Percentiles rank a stretch among this genome's conserved stretches.
These are phyloP conservation scores for Raddia guianensis DNA, from an alignment of 176 grass and related monocot genomes.

Conservation along the genomic window DNA sequence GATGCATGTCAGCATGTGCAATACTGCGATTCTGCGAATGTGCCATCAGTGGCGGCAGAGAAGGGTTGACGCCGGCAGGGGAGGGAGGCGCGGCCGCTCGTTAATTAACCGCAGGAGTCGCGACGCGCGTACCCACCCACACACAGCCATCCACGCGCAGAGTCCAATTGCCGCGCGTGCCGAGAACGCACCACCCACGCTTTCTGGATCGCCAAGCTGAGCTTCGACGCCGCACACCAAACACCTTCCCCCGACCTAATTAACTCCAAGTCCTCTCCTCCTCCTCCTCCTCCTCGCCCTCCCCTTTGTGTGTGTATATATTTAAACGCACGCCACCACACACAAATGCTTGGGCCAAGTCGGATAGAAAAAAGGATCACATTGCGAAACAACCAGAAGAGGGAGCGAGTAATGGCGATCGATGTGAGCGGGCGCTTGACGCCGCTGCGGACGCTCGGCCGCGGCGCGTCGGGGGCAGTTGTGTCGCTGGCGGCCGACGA, in stretches of 20 bases:
- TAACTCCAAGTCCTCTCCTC: constrained; percentile 18
- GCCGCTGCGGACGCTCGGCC: constrained; percentile 50
- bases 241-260: constrained; percentile 39
- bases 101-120: constrained; percentile 22
- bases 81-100: not conserved
- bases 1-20: not conserved
- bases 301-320: not conserved
- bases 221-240: constrained; percentile 56
- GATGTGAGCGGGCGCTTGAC: constrained; percentile 43
- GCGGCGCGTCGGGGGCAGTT: constrained; percentile 65
- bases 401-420: constrained; percentile 14
- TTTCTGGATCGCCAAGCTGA: constrained; percentile 41
- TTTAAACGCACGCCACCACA: constrained; percentile 44
- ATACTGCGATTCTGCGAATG: not conserved
- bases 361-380: constrained; percentile 33
- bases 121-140: constrained; percentile 45
- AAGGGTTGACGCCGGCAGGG: constrained; percentile 12
- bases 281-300: not conserved
- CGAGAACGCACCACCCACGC: constrained; percentile 27
- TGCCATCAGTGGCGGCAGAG: not conserved
- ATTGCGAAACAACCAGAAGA: not conserved
- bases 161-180: constrained; percentile 39
- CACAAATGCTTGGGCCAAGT: not conserved
- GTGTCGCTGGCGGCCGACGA: constrained; percentile 54
- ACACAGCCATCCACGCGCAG: not conserved